phyloP scores from a whole-genome alignment of 805 yeast genomes.

The Spathaspora hagerdaliae region DNA sequence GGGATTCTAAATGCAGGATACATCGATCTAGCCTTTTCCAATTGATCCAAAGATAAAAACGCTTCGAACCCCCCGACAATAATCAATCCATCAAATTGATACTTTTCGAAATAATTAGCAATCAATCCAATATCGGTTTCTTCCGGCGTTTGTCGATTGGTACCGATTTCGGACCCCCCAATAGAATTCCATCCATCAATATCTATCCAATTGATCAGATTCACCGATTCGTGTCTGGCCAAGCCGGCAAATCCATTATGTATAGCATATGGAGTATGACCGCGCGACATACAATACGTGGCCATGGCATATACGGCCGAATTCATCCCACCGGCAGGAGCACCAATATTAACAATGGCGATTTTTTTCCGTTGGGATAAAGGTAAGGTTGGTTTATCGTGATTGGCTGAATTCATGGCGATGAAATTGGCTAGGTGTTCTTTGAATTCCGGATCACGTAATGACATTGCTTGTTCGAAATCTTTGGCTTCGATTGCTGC shows the following conservation, averaged over 20 bases:
- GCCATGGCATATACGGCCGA: slow-evolving; percentile 91
- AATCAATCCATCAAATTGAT: slow-evolving; percentile 80
- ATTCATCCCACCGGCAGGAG: slow-evolving; percentile 96
- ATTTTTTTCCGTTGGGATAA: slow-evolving; percentile 60
- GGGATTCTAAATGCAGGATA: slow-evolving; percentile 95
- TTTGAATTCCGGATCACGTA: slow-evolving; percentile 84
- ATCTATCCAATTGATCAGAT: slow-evolving; percentile 73
- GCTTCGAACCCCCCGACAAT: slow-evolving; percentile 98
- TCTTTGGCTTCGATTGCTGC: slow-evolving; percentile 74
- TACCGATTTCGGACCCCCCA: slow-evolving; percentile 97
- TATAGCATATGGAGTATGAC: slow-evolving; percentile 87
- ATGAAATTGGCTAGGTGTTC: slow-evolving; percentile 75
- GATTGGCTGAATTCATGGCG: slow-evolving; percentile 65
- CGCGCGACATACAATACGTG: slow-evolving; percentile 79
- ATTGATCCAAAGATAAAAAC: slow-evolving; percentile 77
- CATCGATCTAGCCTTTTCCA: slow-evolving; percentile 66
- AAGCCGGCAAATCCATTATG: slow-evolving; percentile 93
- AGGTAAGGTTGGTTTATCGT: slow-evolving; percentile 58
- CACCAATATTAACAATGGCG: slow-evolving; percentile 91
- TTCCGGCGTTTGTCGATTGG: slow-evolving; percentile 82
- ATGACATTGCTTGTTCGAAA: slow-evolving; percentile 80
- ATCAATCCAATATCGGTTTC: slow-evolving; percentile 80
- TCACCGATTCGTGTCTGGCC: slow-evolving; percentile 81
- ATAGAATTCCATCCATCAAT: slow-evolving; percentile 82
- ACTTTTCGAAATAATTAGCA: slow-evolving; percentile 90